Percentiles rank a stretch among this genome's conserved stretches.
phyloP scores from a whole-genome alignment of 345 rosid species.

The Eucalyptus fibrosa region DNA sequence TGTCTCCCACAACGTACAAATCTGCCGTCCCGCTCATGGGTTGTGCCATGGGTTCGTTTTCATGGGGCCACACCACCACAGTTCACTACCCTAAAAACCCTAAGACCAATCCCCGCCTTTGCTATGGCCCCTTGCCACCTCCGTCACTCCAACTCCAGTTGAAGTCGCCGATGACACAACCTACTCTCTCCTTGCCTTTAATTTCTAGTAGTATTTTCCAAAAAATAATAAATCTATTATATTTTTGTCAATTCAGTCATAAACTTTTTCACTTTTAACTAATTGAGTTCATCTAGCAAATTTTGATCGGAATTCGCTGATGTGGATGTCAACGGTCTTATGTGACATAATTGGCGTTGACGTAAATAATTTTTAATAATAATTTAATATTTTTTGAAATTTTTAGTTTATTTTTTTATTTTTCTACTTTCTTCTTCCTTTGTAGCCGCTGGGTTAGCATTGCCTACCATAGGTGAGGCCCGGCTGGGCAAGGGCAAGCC shows the following conservation, averaged over 20 bases:
- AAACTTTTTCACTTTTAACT: too few relatives aligned
- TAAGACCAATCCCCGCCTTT: not conserved
- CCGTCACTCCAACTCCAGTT: not conserved
- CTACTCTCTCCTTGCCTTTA: not conserved
- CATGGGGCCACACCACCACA: not conserved
- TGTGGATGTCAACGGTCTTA: rapidly evolving
- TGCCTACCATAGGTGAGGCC: too few relatives aligned
- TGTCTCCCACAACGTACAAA: not conserved
- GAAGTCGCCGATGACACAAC: not conserved
- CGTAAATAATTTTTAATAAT: too few relatives aligned
- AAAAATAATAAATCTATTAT: too few relatives aligned
- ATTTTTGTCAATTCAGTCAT: rapidly evolving
- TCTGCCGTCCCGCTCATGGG: not conserved
- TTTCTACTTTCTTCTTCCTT: too few relatives aligned
- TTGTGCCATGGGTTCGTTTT: not conserved
- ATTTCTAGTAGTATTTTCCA: too few relatives aligned
- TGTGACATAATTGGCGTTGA: rapidly evolving
- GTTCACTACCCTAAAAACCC: not conserved
- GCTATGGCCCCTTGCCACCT: not conserved
- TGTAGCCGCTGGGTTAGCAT: rapidly evolving
- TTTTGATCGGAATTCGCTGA: too few relatives aligned
- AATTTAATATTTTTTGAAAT: too few relatives aligned
- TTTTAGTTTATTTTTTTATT: too few relatives aligned
- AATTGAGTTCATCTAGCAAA: too few relatives aligned
- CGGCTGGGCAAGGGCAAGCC: rapidly evolving